A percentile compares a stretch with the other conserved stretches of the same genome.
Conservation (phyloP, 352 stramenopile species). For the Paralagenidium karlingii region DNA sequence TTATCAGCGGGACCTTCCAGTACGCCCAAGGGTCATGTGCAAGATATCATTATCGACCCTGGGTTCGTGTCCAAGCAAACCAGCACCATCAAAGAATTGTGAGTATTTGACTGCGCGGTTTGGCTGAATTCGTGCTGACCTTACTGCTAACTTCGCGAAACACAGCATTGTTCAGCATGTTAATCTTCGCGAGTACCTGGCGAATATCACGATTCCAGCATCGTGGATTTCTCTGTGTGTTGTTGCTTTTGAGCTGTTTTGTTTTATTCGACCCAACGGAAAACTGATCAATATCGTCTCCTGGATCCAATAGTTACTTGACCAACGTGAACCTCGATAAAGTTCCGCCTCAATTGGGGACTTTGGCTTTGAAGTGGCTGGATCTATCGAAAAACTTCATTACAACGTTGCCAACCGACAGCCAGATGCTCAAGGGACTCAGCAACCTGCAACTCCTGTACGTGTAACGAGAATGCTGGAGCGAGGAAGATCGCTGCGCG, state of each 20-base stretch:
- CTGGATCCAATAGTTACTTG: too few species aligned
- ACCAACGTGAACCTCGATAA: constrained; percentile 31
- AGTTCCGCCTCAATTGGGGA: constrained; percentile 16
- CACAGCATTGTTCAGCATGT: constrained; percentile 18
- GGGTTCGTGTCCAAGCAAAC: constrained; percentile 35
- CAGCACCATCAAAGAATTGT: neutral
- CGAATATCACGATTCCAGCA: constrained; percentile 10
- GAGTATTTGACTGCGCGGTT: neutral
- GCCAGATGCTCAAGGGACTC: constrained; percentile 14
- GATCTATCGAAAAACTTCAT: constrained; percentile 43
- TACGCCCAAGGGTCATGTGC: constrained; percentile 18
- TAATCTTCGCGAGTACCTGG: constrained; percentile 22
- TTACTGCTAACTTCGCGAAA: neutral
- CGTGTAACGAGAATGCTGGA: constrained; percentile 2
- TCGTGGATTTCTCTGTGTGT: neutral
- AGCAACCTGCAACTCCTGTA: constrained; percentile 13
- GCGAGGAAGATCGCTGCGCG: neutral
- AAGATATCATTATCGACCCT: constrained; percentile 34
- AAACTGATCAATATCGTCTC: neutral
- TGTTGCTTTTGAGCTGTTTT: too few species aligned
- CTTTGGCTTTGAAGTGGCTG: constrained; percentile 9
- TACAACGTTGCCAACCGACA: constrained; percentile 19
- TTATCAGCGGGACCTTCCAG: constrained; percentile 14
- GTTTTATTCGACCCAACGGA: too few species aligned
- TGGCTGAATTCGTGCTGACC: too few species aligned